These are phyloP conservation scores for Globisporangium mamillatum DNA, from an alignment of 352 stramenopile genomes.

Conservation along the genomic window DNA sequence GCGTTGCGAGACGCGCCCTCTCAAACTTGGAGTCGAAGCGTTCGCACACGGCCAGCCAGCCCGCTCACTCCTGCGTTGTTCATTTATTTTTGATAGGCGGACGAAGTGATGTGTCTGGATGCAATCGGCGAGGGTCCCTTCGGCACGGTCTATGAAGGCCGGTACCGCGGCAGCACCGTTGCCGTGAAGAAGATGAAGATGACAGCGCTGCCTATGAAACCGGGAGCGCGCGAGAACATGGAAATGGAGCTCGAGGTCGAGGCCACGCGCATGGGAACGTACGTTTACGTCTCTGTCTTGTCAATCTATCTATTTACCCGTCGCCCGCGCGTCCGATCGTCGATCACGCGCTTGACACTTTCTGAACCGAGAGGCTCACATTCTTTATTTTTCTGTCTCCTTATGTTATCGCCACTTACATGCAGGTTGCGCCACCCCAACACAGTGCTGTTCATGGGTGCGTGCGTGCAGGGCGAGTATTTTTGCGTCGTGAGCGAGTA, in stretches of 20 bases:
- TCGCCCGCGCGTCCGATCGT: neutral
- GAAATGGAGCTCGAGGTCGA: slow-evolving; percentile 84
- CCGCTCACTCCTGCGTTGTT: neutral
- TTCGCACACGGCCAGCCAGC: neutral
- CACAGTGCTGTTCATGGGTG: slow-evolving; percentile 98
- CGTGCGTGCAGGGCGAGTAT: slow-evolving; percentile 94
- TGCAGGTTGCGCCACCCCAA: slow-evolving; percentile 95
- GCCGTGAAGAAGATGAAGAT: slow-evolving; percentile 89
- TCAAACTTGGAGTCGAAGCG: neutral
- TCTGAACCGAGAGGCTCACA: slow-evolving; percentile 9
- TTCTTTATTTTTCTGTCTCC: neutral
- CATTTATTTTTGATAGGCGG: slow-evolving; percentile 35
- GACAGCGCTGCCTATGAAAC: slow-evolving; percentile 53
- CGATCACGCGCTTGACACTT: slow-evolving; percentile 2
- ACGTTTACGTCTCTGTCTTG: slow-evolving; percentile 1
- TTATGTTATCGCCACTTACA: neutral
- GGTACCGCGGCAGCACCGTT: slow-evolving; percentile 81
- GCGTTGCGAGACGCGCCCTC: slow-evolving; percentile 9
- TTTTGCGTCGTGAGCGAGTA: slow-evolving; percentile 97
- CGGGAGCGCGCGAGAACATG: slow-evolving; percentile 62
- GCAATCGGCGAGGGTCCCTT: slow-evolving; percentile 78
- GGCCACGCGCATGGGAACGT: slow-evolving; percentile 75
- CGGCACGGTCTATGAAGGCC: slow-evolving; percentile 82
- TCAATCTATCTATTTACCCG: neutral
- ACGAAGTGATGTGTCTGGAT: slow-evolving; percentile 80